phyloP scores from a whole-genome alignment of 371 early-diverging fungal genomes.

The Zopfochytrium polystomum region DNA sequence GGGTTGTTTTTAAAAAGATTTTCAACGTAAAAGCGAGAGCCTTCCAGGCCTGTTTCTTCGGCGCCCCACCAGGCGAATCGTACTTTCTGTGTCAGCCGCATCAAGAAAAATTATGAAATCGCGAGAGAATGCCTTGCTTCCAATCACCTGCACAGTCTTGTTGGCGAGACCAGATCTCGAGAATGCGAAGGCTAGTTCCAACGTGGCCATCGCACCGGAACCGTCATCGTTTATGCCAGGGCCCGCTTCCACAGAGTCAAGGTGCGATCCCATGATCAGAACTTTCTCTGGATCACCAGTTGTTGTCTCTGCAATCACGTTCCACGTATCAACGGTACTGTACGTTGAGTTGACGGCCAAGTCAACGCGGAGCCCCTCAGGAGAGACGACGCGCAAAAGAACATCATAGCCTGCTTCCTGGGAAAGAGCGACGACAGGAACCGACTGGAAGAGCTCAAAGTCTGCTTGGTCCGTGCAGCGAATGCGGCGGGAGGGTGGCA shows the following conservation, averaged over 20 bases:
- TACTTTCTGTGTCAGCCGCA: constrained; percentile 41
- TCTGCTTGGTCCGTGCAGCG: background rate
- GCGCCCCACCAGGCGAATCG: constrained; percentile 75
- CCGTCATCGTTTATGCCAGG: constrained; percentile 55
- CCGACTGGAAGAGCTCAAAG: background rate
- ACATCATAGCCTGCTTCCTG: constrained; percentile 6
- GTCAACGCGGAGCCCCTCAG: background rate
- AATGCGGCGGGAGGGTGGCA: constrained; percentile 11
- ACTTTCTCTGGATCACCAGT: constrained; percentile 20
- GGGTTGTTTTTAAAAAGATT: constrained; percentile 32
- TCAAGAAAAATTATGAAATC: too few species aligned
- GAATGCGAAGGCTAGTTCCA: constrained; percentile 60
- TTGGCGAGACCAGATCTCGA: constrained; percentile 26
- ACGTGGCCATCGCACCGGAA: constrained; percentile 60
- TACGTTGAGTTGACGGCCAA: background rate
- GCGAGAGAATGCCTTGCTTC: background rate
- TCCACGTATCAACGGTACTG: constrained; percentile 7
- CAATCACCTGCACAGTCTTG: constrained; percentile 7
- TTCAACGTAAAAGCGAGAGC: constrained; percentile 66
- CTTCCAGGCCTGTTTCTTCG: constrained; percentile 73
- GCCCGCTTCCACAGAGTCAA: constrained; percentile 38
- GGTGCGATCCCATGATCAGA: constrained; percentile 29
- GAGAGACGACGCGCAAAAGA: background rate
- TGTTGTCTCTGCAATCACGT: constrained; percentile 27
- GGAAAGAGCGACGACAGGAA: constrained; percentile 10